Evolutionary conservation across 192 early-diverging fungal species (phyloP).

Genomic region (Allomyces arbusculus): DNA sequence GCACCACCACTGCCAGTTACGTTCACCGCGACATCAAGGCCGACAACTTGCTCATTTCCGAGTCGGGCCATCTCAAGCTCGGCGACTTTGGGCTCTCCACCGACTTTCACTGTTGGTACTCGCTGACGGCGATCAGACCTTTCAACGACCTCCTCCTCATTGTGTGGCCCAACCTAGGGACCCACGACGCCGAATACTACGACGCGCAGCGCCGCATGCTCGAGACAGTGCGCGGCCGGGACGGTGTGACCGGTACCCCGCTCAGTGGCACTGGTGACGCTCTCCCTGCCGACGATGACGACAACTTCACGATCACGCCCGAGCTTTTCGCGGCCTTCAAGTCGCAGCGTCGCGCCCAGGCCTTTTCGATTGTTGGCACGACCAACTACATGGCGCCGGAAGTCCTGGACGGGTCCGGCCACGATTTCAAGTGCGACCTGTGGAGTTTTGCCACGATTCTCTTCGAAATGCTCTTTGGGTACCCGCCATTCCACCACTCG

Average conservation of each 20-base stretch:
- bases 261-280: neutral
- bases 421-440: constrained; percentile 50
- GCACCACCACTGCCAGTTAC: constrained; percentile 9
- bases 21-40: constrained; percentile 28
- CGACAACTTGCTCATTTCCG: constrained; percentile 28
- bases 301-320: too few relatives aligned
- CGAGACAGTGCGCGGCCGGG: too few relatives aligned
- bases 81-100: constrained; percentile 18
- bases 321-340: too few relatives aligned
- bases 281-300: too few relatives aligned
- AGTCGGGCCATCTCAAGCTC: constrained; percentile 47
- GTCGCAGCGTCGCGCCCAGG: constrained; percentile 3
- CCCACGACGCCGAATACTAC: too few relatives aligned
- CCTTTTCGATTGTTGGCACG: constrained; percentile 66
- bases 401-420: constrained; percentile 45
- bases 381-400: constrained; percentile 93
- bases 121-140: too few relatives aligned
- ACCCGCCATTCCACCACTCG: constrained; percentile 49
- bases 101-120: too few relatives aligned
- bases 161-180: too few relatives aligned
- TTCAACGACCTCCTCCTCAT: too few relatives aligned
- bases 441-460: constrained; percentile 59
- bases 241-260: too few relatives aligned
- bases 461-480: constrained; percentile 54
- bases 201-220: too few relatives aligned